A percentile compares a stretch with the other conserved stretches of the same genome.
Conservation (phyloP, 2,329 filamentous ascomycete genomes). For the Alternaria consortialis region DNA sequence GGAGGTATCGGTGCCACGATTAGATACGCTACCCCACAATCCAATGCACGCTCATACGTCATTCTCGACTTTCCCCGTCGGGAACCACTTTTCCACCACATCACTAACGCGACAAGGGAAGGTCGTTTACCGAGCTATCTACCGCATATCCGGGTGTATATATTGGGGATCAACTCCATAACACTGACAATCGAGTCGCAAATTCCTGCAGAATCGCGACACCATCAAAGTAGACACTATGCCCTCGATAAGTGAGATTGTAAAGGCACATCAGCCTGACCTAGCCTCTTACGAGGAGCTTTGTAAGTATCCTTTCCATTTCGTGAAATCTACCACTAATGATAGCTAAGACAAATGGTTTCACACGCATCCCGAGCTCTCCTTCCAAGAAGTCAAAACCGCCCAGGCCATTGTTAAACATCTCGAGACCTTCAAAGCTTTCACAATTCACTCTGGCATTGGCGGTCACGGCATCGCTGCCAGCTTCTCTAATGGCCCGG, state of each 20-base stretch:
- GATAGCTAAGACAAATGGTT: conserved; percentile 42
- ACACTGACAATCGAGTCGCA: not conserved
- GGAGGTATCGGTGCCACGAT: not conserved
- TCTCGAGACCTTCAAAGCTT: conserved; percentile 42
- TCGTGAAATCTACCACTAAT: conserved; percentile 5
- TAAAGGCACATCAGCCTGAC: conserved; percentile 36
- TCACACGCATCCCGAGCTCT: conserved; percentile 49
- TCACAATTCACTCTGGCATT: conserved; percentile 61
- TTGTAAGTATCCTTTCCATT: conserved; percentile 29
- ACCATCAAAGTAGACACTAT: conserved; percentile 22
- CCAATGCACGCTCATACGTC: conserved; percentile 22
- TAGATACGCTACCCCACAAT: conserved; percentile 10
- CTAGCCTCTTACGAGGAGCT: conserved; percentile 45
- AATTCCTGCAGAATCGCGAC: not conserved
- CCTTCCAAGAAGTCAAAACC: conserved; percentile 47
- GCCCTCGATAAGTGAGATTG: conserved; percentile 40
- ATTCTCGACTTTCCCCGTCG: conserved; percentile 31
- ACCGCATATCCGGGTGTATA: not conserved
- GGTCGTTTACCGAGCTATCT: conserved; percentile 4
- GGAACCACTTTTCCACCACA: conserved; percentile 20
- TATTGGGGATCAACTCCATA: not conserved
- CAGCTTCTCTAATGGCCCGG: conserved; percentile 64
- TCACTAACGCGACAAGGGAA: conserved; percentile 15
- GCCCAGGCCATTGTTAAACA: conserved; percentile 42
- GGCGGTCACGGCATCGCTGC: conserved; percentile 68